Evolutionary conservation across 805 yeast species (phyloP), one percentile per base, ranked within the genome.

Genomic region (Zygoascus bituminiphila): DNA sequence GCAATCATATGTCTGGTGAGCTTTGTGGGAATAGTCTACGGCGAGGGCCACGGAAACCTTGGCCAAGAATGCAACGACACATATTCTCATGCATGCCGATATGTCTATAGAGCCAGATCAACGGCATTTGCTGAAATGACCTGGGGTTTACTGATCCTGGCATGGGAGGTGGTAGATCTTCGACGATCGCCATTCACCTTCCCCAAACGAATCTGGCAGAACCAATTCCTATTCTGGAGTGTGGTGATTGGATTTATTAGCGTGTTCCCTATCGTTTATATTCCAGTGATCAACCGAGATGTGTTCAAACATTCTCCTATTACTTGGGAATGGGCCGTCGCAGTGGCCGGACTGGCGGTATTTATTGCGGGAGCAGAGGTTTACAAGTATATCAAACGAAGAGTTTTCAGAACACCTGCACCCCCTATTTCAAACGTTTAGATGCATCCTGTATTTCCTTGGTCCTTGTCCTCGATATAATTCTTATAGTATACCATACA

Each of bases 111-210:
- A 57, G 85, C 88, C 3, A 77, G 96, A 62, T 77, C 94, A 2
- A 77, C 84, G 2, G 76, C 88, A 0, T 87, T 87, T 70, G 83
- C 83, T 1, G 77, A 82, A 1, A 81, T 86, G 81, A 87, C 95
- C 0, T 87, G 95, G 94, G 77, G 89, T 68, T 84, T 91, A 2
- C 72, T 87, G 51, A 62, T 86, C 24, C 69, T 84, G 42, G 93
- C 94, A 1, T 85, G 93, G 93, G 93, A 85, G 66, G 87, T 86
- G 57, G 74, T 84, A 50, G 86, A 84, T 60, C 67, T 80, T 64
- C 71, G 82, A 56, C 71, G 80, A 57, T 85, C 94, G 1, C 69
- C 86, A 52, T 84, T 85, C 65, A 68, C 69, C 47, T 81, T 81
- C 85, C 35, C 42, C 23, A 20, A 17, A 5, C 26, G 40, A 3